Conservation (phyloP, 2,329 filamentous ascomycete species). For the Aspergillus thermomutatus region DNA sequence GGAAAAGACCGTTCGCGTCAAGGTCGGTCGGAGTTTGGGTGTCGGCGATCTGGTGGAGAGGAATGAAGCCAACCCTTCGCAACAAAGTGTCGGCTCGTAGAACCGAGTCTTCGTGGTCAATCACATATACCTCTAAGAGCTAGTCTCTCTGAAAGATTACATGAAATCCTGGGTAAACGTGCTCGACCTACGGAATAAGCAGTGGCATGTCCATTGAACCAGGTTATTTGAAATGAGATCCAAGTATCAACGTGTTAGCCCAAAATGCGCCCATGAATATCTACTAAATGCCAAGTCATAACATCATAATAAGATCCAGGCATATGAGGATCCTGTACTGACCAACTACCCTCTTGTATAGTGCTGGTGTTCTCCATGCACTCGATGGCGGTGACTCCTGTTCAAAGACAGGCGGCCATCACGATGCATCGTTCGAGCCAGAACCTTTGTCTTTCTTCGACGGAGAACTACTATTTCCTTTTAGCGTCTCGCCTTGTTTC, state of each 20-base stretch:
- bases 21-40: slow-evolving; percentile 75
- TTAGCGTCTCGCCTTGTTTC: background rate
- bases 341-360: background rate
- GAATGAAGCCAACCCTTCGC: slow-evolving; percentile 35
- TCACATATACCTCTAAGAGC: background rate
- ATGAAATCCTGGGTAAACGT: background rate
- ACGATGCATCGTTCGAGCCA: background rate
- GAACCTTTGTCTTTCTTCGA: background rate
- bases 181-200: background rate
- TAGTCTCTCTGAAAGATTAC: background rate
- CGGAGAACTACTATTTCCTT: background rate
- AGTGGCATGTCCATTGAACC: background rate
- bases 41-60: slow-evolving; percentile 61
- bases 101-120: background rate
- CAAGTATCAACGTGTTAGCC: background rate
- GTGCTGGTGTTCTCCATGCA: background rate
- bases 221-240: background rate
- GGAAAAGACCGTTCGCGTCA: slow-evolving; percentile 74
- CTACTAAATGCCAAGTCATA: background rate
- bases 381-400: background rate
- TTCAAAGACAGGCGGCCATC: background rate
- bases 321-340: background rate
- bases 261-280: background rate
- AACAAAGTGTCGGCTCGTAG: background rate
- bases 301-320: background rate